Percentiles rank a stretch among this genome's conserved stretches.
phyloP scores from a whole-genome alignment of 2,329 filamentous ascomycete species.

The Aspergillus fumigatiaffinis region DNA sequence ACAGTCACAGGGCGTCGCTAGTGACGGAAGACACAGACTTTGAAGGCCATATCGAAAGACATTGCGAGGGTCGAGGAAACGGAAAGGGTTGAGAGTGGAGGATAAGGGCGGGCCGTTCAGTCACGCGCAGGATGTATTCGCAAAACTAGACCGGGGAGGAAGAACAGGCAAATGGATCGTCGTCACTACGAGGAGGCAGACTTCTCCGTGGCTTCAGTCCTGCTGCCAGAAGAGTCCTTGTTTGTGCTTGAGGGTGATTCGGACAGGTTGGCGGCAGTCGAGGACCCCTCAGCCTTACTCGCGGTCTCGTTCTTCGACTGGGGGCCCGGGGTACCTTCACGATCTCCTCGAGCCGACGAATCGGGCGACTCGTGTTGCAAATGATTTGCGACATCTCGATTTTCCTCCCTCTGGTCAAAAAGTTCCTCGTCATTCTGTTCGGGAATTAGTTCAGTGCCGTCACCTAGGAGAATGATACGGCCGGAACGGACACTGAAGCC shows the following conservation, averaged over 20 bases:
- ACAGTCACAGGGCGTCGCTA: constrained; percentile 11
- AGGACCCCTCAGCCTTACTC: constrained; percentile 15
- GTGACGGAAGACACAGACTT: constrained; percentile 9
- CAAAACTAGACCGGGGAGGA: constrained; percentile 17
- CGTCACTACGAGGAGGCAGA: constrained; percentile 25
- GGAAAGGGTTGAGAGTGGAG: constrained; percentile 8
- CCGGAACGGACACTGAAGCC: constrained; percentile 71
- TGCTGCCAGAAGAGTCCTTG: constrained; percentile 22
- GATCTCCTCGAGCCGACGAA: constrained; percentile 36
- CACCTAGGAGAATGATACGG: constrained; percentile 89
- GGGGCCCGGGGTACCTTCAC: constrained; percentile 52
- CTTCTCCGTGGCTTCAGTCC: constrained; percentile 22
- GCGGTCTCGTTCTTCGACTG: constrained; percentile 32
- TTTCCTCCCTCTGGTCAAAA: constrained; percentile 85
- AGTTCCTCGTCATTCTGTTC: constrained; percentile 88
- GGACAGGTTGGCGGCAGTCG: constrained; percentile 26
- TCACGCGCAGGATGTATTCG: constrained; percentile 3
- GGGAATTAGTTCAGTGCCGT: constrained; percentile 88
- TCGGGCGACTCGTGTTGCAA: constrained; percentile 59
- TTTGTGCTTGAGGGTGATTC: constrained; percentile 38
- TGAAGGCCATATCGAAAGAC: constrained; percentile 12
- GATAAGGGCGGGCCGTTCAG: background rate
- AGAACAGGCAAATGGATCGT: constrained; percentile 9
- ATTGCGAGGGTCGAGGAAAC: constrained; percentile 3
- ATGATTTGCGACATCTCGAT: constrained; percentile 81